Percentiles rank a stretch among this genome's conserved stretches.
Evolutionary conservation across 139 green algal genomes (phyloP).

Genomic region (Chlorella sp.): DNA sequence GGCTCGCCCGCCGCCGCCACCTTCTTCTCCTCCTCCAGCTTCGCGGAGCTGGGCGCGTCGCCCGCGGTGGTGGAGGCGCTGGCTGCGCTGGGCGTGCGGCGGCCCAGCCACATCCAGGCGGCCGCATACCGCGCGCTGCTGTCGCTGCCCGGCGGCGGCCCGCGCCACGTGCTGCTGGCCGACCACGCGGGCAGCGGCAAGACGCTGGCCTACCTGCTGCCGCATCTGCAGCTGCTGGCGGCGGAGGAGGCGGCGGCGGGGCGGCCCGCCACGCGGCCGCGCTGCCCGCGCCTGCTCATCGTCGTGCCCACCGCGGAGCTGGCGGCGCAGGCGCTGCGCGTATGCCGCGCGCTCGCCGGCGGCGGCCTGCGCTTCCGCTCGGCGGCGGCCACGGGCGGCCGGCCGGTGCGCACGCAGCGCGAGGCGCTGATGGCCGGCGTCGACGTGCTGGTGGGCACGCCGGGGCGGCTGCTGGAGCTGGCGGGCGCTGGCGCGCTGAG

Average conservation of each 20-base stretch:
- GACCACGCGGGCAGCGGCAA: slow-evolving; percentile 92
- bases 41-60: slow-evolving; percentile 44
- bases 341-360: slow-evolving; percentile 37
- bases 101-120: slow-evolving; percentile 78
- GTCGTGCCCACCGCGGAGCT: slow-evolving; percentile 71
- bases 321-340: slow-evolving; percentile 47
- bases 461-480: slow-evolving; percentile 67
- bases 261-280: slow-evolving; percentile 15
- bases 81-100: slow-evolving; percentile 52
- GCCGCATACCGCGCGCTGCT: slow-evolving; percentile 33
- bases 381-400: slow-evolving; percentile 68
- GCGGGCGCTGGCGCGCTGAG: slow-evolving; percentile 52
- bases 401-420: slow-evolving; percentile 64
- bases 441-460: slow-evolving; percentile 84
- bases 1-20: slow-evolving; percentile 16
- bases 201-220: slow-evolving; percentile 89
- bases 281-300: slow-evolving; percentile 53
- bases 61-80: slow-evolving; percentile 57
- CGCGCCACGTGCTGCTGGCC: slow-evolving; percentile 60
- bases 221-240: slow-evolving; percentile 71
- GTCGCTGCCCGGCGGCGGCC: neutral
- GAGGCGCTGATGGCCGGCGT: slow-evolving; percentile 63
- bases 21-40: slow-evolving; percentile 61
- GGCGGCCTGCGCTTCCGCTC: slow-evolving; percentile 37
- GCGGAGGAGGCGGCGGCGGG: slow-evolving; percentile 47